Evolutionary conservation across 768 basidiomycete species (phyloP), one percentile per base, ranked within the genome.

Genomic region (Lepiota venenata): DNA sequence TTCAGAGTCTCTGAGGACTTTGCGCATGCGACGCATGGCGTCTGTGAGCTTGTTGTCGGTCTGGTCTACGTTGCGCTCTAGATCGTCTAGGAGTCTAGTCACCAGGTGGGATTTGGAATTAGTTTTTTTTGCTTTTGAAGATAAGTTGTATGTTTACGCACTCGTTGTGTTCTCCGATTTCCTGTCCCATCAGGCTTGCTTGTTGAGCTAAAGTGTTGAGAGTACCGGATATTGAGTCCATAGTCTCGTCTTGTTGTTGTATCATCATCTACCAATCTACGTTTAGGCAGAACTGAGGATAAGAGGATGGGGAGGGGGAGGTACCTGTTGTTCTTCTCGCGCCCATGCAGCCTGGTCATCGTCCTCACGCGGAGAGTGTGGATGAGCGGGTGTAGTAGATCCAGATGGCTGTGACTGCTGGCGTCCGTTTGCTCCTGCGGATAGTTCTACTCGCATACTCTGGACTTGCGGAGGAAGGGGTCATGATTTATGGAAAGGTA

Each of bases 141-240:
- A 44, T 11, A n/a, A n/a, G 5, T 11, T 20, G 2, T 37, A 39
- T 20, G 21, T 25, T 4, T 25, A 69, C 67, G 58, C 58, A 96
- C 96, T 92, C 91, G 60, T 88, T 91, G 63, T 99, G 97, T 65
- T 95, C 93, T 8, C 67, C 74, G 47, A 98, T 91, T 66, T 99
- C 97, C 54, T 83, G 84, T 0, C 96, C 96, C 84, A 99, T 99
- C 29, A 98, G 74, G 10, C 88, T 89, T 0, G 97, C 97, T 70
- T 98, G 97, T 58, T 91, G 86, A 0, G 87, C 86, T 6, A 99
- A 74, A 0, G 88, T 94, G 53, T 66, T 83, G 50, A 99, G 69
- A 1, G 95, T 94, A 0, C 93, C 93, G 0, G 87, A 81, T 64
- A 99, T 95, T 0, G 88, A 82, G 52, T 87, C 85, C 62, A 99